Conservation (phyloP, 2,329 filamentous ascomycete genomes). For the Colletotrichum cereale region DNA sequence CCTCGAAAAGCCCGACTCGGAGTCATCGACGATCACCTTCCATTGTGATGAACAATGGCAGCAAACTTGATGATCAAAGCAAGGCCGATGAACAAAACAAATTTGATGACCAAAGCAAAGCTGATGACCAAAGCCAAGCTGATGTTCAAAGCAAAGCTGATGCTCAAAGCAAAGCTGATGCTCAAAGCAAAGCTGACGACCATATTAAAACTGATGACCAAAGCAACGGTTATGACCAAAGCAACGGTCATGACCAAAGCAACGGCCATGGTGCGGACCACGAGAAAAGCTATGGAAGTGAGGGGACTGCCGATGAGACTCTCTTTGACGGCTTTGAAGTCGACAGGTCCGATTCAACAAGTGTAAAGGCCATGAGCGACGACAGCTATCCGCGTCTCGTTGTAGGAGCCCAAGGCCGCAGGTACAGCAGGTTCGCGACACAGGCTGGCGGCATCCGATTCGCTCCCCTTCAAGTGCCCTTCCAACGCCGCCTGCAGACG, state of each 20-base stretch:
- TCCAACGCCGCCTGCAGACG: slow-evolving; percentile 80
- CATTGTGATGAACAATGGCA: slow-evolving; percentile 14
- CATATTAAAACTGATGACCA: no score
- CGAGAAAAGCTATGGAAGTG: slow-evolving; percentile 34
- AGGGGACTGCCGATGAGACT: slow-evolving; percentile 36
- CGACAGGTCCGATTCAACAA: slow-evolving; percentile 26
- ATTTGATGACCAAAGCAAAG: no score
- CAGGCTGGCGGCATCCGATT: slow-evolving; percentile 76
- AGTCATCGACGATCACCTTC: slow-evolving; percentile 19
- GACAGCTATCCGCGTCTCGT: slow-evolving; percentile 38
- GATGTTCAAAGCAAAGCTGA: no score
- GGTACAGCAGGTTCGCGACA: slow-evolving; percentile 47
- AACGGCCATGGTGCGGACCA: slow-evolving; percentile 22
- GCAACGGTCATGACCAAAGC: slow-evolving; percentile 29
- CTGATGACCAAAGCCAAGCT: no score
- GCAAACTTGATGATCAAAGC: slow-evolving; percentile 9
- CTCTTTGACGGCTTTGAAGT: slow-evolving; percentile 36
- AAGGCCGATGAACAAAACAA: no score
- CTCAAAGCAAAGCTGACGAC: no score
- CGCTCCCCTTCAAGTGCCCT: slow-evolving; percentile 82
- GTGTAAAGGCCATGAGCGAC: slow-evolving; percentile 31
- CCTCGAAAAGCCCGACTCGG: slow-evolving; percentile 20
- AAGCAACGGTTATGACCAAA: no score
- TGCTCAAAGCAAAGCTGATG: no score
- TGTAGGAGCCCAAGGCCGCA: slow-evolving; percentile 21